These are phyloP conservation scores for Quercus alba DNA, from an alignment of 306 rosid species.

Conservation along the genomic window DNA sequence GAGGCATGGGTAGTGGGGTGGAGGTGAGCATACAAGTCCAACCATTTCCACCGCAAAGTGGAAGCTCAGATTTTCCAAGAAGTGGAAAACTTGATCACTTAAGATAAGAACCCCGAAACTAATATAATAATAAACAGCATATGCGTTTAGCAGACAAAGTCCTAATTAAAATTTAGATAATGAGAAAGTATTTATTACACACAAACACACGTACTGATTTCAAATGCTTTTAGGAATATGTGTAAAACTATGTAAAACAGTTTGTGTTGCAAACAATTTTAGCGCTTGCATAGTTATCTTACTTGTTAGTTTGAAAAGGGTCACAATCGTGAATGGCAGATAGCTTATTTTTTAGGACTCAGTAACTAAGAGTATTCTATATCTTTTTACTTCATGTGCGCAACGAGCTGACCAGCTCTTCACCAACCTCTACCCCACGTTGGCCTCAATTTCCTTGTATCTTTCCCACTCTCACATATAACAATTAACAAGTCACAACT, in stretches of 20 bases:
- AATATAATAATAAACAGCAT: conserved; percentile 1
- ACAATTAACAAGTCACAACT: no score
- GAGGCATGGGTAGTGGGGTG: conserved; percentile 8
- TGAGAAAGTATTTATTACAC: no score
- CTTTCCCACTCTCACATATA: not conserved
- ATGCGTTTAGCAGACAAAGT: no score
- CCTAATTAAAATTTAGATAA: no score
- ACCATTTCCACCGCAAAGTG: conserved; percentile 74
- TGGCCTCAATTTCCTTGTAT: not conserved
- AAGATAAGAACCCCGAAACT: conserved; percentile 5
- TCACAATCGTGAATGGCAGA: conserved; percentile 34
- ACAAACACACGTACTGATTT: no score
- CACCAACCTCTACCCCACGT: conserved; percentile 67
- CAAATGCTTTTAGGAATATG: no score
- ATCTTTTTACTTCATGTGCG: conserved; percentile 22
- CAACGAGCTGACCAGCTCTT: conserved; percentile 60
- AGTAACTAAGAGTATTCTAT: conserved; percentile 26
- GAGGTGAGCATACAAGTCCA: conserved; percentile 37
- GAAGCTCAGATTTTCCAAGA: conserved; percentile 25
- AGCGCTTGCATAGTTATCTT: no score
- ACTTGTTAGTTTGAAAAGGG: not conserved
- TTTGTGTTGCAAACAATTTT: no score
- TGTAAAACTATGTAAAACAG: no score
- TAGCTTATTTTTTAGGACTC: conserved; percentile 26
- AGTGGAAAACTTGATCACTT: conserved; percentile 41